phyloP scores from a whole-genome alignment of 768 basidiomycete species.

The Boletus patriciae region DNA sequence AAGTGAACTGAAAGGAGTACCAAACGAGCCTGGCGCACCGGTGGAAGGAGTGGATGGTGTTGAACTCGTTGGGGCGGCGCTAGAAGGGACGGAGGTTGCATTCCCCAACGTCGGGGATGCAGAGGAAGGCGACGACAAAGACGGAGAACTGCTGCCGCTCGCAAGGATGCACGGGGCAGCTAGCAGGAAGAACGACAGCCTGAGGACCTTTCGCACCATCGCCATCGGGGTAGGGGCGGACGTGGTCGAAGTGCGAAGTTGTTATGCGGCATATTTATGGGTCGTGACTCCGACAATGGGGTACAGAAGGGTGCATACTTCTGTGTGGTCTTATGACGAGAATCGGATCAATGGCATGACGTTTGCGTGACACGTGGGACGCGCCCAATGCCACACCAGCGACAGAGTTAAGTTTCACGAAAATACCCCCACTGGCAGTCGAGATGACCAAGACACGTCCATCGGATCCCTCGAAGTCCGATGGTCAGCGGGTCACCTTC shows the following conservation, averaged over 20 bases:
- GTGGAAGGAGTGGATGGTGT: conserved; percentile 2
- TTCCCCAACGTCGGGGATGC: background rate
- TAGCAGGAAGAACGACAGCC: conserved; percentile 18
- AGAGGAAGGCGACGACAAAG: background rate
- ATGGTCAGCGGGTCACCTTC: conserved; percentile 4
- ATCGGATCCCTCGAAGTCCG: background rate
- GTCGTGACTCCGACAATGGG: background rate
- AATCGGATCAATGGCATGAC: background rate
- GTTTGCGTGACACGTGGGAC: background rate
- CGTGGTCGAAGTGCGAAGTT: background rate
- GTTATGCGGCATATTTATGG: conserved; percentile 3
- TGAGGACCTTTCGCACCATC: conserved; percentile 20
- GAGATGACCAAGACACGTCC: background rate
- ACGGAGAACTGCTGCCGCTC: background rate
- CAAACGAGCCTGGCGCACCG: background rate
- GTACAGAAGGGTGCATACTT: too few species aligned
- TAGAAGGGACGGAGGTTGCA: background rate
- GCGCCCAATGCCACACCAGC: background rate
- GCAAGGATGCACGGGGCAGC: conserved; percentile 6
- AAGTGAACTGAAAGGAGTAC: background rate
- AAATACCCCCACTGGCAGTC: background rate
- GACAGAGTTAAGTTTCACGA: background rate
- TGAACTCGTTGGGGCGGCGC: background rate
- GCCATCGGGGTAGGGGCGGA: background rate
- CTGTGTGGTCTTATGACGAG: background rate